Percentiles rank a stretch among this genome's conserved stretches.
Conservation (phyloP, 345 rosid species). For the Brassica rapa region DNA sequence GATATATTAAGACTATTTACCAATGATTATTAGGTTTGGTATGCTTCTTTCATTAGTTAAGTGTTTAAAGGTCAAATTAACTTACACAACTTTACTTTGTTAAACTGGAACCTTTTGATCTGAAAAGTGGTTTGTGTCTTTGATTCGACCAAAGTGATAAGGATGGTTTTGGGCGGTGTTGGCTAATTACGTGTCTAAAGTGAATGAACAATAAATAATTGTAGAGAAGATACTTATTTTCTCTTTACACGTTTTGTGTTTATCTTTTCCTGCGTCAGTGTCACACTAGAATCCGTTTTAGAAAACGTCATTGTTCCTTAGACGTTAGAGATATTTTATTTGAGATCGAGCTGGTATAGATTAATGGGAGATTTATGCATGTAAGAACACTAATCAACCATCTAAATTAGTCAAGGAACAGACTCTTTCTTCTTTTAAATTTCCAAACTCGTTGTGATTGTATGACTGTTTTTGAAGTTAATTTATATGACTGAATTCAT, state of each 20-base stretch:
- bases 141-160: conserved; percentile 31
- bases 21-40: conserved; percentile 1
- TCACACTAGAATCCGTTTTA: conserved; percentile 10
- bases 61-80: not conserved
- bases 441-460: not conserved
- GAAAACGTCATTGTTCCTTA: conserved; percentile 17
- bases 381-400: conserved; percentile 1
- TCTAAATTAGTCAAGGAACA: not conserved
- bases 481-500: not conserved
- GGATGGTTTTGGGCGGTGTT: conserved; percentile 43
- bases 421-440: not conserved
- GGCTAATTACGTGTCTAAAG: conserved; percentile 28
- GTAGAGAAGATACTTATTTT: conserved; percentile 15
- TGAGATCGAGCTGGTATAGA: not conserved
- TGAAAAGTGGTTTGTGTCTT: not conserved
- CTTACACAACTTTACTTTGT: not conserved
- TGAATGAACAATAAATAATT: conserved; percentile 28
- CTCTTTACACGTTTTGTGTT: conserved; percentile 32
- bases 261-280: conserved; percentile 14
- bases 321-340: not conserved
- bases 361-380: not conserved
- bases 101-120: not conserved
- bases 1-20: no score
- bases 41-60: not conserved
- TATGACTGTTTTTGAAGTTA: not conserved